Conservation (phyloP, 495 filamentous ascomycete species). For the Neurospora terricola region DNA sequence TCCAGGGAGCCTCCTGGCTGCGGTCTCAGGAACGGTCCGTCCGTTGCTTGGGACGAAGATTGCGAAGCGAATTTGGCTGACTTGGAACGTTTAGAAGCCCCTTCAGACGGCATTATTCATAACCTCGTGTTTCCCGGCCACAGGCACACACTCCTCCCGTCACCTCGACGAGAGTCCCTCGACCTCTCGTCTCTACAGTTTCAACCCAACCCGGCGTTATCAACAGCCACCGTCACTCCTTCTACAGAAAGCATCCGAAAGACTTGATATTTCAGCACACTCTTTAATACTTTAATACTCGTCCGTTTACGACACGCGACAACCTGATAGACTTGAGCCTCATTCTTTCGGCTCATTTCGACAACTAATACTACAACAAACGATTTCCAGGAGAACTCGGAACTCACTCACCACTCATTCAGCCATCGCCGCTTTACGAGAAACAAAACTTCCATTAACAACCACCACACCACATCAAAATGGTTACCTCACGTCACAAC, state of each 20-base stretch:
- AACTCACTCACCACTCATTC: conserved; percentile 31
- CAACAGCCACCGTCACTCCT: conserved; percentile 42
- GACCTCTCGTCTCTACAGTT: conserved; percentile 17
- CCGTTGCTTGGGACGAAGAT: not conserved
- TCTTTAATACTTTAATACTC: conserved; percentile 46
- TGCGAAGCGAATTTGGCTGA: conserved; percentile 12
- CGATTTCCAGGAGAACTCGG: conserved; percentile 44
- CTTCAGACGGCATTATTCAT: conserved; percentile 21
- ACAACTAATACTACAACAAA: conserved; percentile 14
- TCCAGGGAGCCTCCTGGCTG: not conserved
- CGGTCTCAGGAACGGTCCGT: not conserved
- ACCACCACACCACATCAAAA: conserved; percentile 37
- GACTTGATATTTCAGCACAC: conserved; percentile 37
- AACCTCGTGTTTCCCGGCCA: conserved; percentile 31
- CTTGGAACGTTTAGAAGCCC: conserved; percentile 14
- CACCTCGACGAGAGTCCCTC: conserved; percentile 23
- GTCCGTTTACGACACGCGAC: conserved; percentile 23
- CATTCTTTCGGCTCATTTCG: conserved; percentile 36
- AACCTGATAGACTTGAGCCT: conserved; percentile 6
- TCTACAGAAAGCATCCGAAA: conserved; percentile 11
- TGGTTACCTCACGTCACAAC: conserved; percentile 54
- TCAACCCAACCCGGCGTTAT: conserved; percentile 19
- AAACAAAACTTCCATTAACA: not conserved
- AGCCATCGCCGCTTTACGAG: conserved; percentile 12
- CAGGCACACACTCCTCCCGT: conserved; percentile 15